Evolutionary conservation across 345 rosid genomes (phyloP), one percentile per base, ranked within the genome.

Genomic region (Populus deltoides): DNA sequence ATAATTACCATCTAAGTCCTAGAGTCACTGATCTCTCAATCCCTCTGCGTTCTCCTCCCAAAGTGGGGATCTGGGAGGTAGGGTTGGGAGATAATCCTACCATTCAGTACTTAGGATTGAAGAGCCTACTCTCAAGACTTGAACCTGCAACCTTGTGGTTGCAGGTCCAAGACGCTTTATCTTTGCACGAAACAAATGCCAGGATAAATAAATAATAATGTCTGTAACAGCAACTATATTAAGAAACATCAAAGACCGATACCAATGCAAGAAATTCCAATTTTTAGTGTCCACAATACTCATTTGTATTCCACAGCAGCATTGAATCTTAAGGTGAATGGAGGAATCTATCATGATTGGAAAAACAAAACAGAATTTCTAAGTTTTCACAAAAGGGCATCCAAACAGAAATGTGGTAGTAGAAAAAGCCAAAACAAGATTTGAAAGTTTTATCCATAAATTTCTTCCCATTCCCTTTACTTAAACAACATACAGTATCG

Each of bases 1-100:
- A 63, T 57, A 39, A 49, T 68, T 66, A 33, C 51, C 63, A 53
- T 77, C 53, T 7, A 69, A 43, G 69, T 53, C 79, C 47, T 27
- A 61, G 29, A 59, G 25, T 3, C 27, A 59, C 16, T 3, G 66
- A 76, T 49, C 68, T 68, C 79, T 68, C 57, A 55, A 12, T 36
- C 55, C 53, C 65, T 49, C 20, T 33, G 49, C 25, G 7, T n/a
- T 27, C 29, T 59, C 65, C 65, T 24, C 25, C 65, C 65, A 24
- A 59, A n/a, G 15, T 9, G 25, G 63, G 63, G 63, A n/a, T 57
- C 24, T 59, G 65, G 29, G 29, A 24, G 27, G 65, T 6, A 59
- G 65, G 15, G 65, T 12, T 59, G n/a, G 65, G 27, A 59, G 65
- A 59, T 4, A 24, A 59, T 59, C 65, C 27, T 59, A 59, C 65